Evolutionary conservation across 495 filamentous ascomycete genomes (phyloP).

Genomic region (Articulospora tetracladia): DNA sequence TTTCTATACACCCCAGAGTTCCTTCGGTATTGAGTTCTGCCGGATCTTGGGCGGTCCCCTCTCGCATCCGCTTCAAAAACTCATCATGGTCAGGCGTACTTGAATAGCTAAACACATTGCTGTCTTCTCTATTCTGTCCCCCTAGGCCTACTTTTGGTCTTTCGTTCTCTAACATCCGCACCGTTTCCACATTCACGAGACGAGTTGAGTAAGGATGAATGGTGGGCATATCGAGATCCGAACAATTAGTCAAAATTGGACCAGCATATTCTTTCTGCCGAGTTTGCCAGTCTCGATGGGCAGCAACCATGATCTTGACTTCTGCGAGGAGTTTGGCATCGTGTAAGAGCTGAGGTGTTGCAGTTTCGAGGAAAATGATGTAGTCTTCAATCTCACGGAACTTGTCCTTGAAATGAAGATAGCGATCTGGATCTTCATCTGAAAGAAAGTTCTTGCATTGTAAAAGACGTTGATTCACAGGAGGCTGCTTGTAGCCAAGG

Average conservation of each 20-base stretch:
- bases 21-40: slow-evolving; percentile 4
- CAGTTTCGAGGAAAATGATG: slow-evolving; percentile 6
- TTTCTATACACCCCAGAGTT: slow-evolving; percentile 15
- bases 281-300: slow-evolving; percentile 20
- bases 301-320: slow-evolving; percentile 20
- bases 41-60: slow-evolving; percentile 1
- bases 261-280: neutral
- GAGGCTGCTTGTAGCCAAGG: slow-evolving; percentile 16
- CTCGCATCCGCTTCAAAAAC: slow-evolving; percentile 12
- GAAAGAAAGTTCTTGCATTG: slow-evolving; percentile 21
- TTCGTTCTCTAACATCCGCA: neutral
- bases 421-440: slow-evolving; percentile 22
- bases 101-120: slow-evolving; percentile 18
- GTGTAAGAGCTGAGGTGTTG: neutral
- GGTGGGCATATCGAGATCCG: neutral
- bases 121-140: slow-evolving; percentile 17
- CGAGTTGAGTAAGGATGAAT: slow-evolving; percentile 13
- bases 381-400: slow-evolving; percentile 18
- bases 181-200: slow-evolving; percentile 7
- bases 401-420: slow-evolving; percentile 2
- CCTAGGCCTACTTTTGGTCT: slow-evolving; percentile 3
- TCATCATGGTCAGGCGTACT: slow-evolving; percentile 10
- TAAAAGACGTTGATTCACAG: slow-evolving; percentile 15
- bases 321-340: slow-evolving; percentile 16
- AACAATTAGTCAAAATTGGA: neutral